Conservation (phyloP, 371 early-diverging fungal species). For the Mortierella sp. region DNA sequence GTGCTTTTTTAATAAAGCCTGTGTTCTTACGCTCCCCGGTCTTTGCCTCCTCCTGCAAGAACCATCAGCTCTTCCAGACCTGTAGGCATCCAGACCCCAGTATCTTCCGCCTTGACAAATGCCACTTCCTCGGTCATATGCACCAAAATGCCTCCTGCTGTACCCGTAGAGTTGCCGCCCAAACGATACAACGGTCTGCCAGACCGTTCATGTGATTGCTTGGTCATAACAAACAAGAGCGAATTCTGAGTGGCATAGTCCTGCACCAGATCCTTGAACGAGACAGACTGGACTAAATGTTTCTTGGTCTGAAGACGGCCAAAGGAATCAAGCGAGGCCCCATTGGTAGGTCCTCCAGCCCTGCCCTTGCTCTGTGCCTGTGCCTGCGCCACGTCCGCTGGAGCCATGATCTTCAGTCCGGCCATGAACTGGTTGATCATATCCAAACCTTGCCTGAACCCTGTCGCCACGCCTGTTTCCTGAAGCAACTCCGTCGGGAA, state of each 20-base stretch:
- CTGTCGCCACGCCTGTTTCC: slow-evolving; percentile 49
- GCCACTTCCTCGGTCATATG: slow-evolving; percentile 57
- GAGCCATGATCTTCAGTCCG: slow-evolving; percentile 39
- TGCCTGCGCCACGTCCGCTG: slow-evolving; percentile 30
- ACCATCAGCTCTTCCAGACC: slow-evolving; percentile 52
- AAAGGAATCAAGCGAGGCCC: slow-evolving; percentile 17
- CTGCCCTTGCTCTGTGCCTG: slow-evolving; percentile 16
- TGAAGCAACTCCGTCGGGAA: slow-evolving; percentile 67
- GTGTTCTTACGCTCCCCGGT: background rate
- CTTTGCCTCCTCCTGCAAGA: slow-evolving; percentile 41
- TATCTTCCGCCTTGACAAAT: slow-evolving; percentile 46
- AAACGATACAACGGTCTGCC: slow-evolving; percentile 67
- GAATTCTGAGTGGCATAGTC: slow-evolving; percentile 59
- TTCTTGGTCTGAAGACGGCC: slow-evolving; percentile 42
- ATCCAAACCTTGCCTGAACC: slow-evolving; percentile 79
- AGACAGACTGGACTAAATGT: slow-evolving; percentile 38
- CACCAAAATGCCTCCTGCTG: slow-evolving; percentile 48
- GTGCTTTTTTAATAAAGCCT: background rate
- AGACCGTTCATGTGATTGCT: slow-evolving; percentile 53
- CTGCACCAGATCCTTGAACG: slow-evolving; percentile 67
- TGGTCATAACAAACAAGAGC: slow-evolving; percentile 61
- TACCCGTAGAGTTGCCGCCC: slow-evolving; percentile 59
- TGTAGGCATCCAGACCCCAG: slow-evolving; percentile 47
- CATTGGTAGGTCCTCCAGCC: slow-evolving; percentile 7
- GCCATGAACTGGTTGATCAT: slow-evolving; percentile 72